Base-by-base conservation (phyloP, 176 grass and related monocot genomes). In the Calamus simplicifolius region DNA sequence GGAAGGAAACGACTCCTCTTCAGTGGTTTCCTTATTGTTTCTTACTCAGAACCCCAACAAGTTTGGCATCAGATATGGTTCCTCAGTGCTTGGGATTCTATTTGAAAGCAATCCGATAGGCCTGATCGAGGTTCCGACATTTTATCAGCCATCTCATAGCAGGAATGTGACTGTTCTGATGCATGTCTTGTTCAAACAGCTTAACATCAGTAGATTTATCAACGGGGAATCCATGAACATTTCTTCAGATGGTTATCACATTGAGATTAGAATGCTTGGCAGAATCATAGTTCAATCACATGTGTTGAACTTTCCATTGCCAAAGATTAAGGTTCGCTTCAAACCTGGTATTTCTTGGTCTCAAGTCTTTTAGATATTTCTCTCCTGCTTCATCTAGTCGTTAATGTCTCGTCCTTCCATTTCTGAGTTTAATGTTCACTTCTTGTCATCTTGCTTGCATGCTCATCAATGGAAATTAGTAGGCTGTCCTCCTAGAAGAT, bases 91-190 rank as follows among this genome's bases (percentile, higher is more conserved):
- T 16, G 70, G 64, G 19, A 71, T 97, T 55, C 49, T 70, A n/a
- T 97, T 75, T 61, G 75, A 64, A 25, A 73, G 74, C 69, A 85
- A 77, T 57, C 35, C 80, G 3, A 72, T 90, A 14, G 92, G 80
- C 18, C 66, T 75, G 57, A 53, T 90, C 59, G 84, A 85, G 60
- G 72, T 97, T 59, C 87, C 92, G 7, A 59, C 54, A 48, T 88
- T 91, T 67, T 97, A 90, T 70, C 92, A 97, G 72, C 87, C 92
- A 18, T 68, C 92, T 23, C 69, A 75, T 19, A 82, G 74, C 54
- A 23, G 25, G 31, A 88, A 90, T 62, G 62, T 88, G 50, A 91
- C 75, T 28, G 75, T 97, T 19, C 18, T 75, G 69, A 69, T 91
- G 80, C 80, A 91, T 75, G 83, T 77, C 10, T 4, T 85, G 61